Evolutionary conservation across 768 basidiomycete genomes (phyloP).

Genomic region (Lepiota venenata): DNA sequence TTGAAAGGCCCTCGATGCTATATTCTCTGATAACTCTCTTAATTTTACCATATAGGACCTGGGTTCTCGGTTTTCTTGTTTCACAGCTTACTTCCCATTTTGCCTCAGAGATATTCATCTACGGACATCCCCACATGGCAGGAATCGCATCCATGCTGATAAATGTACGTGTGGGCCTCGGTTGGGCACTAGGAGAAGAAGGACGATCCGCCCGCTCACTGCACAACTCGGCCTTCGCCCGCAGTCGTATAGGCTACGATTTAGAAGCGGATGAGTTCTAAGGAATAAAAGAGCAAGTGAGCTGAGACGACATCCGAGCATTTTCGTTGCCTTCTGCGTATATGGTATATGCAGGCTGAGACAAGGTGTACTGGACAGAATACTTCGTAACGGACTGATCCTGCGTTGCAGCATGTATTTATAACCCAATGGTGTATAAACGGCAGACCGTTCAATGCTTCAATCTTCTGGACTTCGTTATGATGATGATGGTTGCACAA

Average conservation of each 20-base stretch:
- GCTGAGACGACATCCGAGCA: too few relatives aligned
- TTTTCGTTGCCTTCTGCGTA: too few relatives aligned
- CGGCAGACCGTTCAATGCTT: too few relatives aligned
- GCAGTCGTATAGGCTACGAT: neutral
- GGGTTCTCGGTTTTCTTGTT: neutral
- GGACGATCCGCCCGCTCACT: neutral
- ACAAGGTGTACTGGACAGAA: too few relatives aligned
- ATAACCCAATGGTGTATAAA: too few relatives aligned
- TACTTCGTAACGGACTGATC: too few relatives aligned
- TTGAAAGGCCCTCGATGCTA: neutral
- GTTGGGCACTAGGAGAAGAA: conserved; percentile 7
- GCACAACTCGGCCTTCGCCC: neutral
- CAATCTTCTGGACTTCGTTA: too few relatives aligned
- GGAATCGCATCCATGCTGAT: conserved; percentile 1
- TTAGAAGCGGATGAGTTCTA: neutral
- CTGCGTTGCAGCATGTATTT: too few relatives aligned
- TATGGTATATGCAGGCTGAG: too few relatives aligned
- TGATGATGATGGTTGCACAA: too few relatives aligned
- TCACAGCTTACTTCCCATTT: neutral
- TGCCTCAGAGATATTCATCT: neutral
- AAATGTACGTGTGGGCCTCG: conserved; percentile 6
- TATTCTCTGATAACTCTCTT: neutral
- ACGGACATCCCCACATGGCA: neutral
- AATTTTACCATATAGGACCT: neutral
- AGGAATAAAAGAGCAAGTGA: neutral